A percentile compares a stretch with the other conserved stretches of the same genome.
These are phyloP conservation scores for Wickerhamomyces mucosus DNA, from an alignment of 805 yeast species.

Conservation along the genomic window DNA sequence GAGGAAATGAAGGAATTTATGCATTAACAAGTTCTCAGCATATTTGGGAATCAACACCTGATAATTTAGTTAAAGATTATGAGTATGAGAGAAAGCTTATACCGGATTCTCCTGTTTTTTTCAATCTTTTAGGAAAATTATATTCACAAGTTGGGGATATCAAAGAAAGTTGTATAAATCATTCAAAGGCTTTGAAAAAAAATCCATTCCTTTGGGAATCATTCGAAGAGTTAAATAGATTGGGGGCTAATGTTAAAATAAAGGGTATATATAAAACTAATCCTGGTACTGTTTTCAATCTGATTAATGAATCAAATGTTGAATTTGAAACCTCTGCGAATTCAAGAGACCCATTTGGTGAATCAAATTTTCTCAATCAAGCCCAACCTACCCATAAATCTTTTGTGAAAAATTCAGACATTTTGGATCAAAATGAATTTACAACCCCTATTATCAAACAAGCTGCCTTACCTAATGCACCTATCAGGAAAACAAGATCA, in stretches of 20 bases:
- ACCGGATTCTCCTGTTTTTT: constrained; percentile 69
- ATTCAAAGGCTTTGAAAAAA: constrained; percentile 55
- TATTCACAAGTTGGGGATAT: constrained; percentile 48
- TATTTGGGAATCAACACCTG: constrained; percentile 24
- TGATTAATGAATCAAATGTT: constrained; percentile 4
- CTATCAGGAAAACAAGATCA: constrained; percentile 26
- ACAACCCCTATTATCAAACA: constrained; percentile 34
- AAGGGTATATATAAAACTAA: constrained; percentile 37
- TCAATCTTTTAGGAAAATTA: constrained; percentile 61
- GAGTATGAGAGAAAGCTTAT: constrained; percentile 25
- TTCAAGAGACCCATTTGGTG: constrained; percentile 22
- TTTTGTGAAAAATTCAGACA: neutral
- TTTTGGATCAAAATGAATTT: constrained; percentile 19
- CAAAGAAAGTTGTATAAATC: constrained; percentile 56
- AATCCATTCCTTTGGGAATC: constrained; percentile 88
- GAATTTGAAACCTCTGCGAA: constrained; percentile 5
- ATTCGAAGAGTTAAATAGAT: constrained; percentile 58
- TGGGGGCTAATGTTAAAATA: constrained; percentile 64
- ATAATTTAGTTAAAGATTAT: constrained; percentile 20
- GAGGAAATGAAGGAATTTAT: constrained; percentile 52
- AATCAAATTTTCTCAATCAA: constrained; percentile 3
- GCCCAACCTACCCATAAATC: neutral
- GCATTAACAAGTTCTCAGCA: constrained; percentile 32
- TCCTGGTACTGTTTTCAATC: constrained; percentile 9
- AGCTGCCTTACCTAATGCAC: constrained; percentile 27